Evolutionary conservation across 805 yeast species (phyloP).

Genomic region (Metschnikowia lachancei): DNA sequence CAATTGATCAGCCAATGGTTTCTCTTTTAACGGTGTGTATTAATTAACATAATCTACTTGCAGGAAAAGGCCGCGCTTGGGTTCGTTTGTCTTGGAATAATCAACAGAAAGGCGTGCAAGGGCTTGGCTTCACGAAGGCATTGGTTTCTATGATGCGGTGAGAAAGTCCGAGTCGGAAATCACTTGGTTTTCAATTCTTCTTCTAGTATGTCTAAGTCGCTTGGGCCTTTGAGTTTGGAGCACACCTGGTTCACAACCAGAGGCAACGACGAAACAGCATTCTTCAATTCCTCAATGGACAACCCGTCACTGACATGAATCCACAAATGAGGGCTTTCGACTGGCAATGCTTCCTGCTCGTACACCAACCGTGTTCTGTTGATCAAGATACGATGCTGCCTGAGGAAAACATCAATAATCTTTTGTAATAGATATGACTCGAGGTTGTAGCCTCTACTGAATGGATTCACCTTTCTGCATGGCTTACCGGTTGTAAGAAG

Average conservation of each 20-base stretch:
- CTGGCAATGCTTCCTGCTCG: constrained; percentile 50
- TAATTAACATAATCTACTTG: constrained; percentile 2
- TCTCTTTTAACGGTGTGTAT: background rate
- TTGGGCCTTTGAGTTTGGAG: constrained; percentile 20
- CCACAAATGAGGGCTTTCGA: constrained; percentile 37
- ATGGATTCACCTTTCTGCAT: constrained; percentile 40
- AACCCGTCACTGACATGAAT: constrained; percentile 32
- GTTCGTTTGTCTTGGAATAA: no score
- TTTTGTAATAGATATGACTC: constrained; percentile 65
- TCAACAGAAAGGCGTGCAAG: no score
- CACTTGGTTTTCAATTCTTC: constrained; percentile 20
- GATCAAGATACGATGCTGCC: constrained; percentile 54
- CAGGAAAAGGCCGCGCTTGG: background rate
- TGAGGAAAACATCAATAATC: constrained; percentile 57
- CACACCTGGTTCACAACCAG: constrained; percentile 25
- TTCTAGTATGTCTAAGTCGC: constrained; percentile 29
- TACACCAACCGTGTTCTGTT: constrained; percentile 61
- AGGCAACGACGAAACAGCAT: constrained; percentile 24
- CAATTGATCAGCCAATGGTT: constrained; percentile 5
- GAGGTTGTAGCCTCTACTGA: constrained; percentile 43
- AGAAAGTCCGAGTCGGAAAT: background rate
- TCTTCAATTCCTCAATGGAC: constrained; percentile 27
- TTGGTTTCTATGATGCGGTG: constrained; percentile 1
- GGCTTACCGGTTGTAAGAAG: constrained; percentile 45
- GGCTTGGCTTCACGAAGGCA: background rate